Evolutionary conservation across 129 eudicot genomes (phyloP), one percentile per base, ranked within the genome.

Genomic region (Pseudognaphalium luteoalbum): DNA sequence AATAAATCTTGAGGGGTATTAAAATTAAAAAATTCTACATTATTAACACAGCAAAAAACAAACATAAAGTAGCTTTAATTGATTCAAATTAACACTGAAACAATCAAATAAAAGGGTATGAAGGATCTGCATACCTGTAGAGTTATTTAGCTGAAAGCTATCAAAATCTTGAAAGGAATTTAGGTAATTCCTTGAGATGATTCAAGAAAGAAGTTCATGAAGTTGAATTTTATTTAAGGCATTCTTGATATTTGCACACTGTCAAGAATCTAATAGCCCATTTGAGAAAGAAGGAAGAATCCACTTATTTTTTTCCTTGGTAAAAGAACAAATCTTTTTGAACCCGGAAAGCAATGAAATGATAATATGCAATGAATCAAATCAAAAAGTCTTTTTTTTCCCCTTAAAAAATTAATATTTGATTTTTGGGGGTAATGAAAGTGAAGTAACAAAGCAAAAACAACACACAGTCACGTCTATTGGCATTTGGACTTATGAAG

Each of bases 111-210:
- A 66, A 73, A 65, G 52, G 61, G 68, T 33, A 54, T 54, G 68
- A 66, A 37, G 66, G 75, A 73, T 73, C 64, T 22, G 14, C 70
- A 58, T 30, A 77, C 72, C 73, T 62, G 34, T 52, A 74, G 66
- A 58, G 56, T 9, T 54, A 50, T 7, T 66, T 32, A 51, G 54
- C 35, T 75, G 44, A 39, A 30, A 78, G 70, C 81, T 76, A 39
- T 28, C 66, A 54, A 39, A 54, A 32, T 66, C 78, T 71, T 79
- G 32, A 16, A 60, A 60, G 67, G 61, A 57, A 22, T 75, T 78
- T 81, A 87, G 61, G 88, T 87, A 76, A 89, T 85, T 77, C 86
- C 88, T 81, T 89, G 88, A 63, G 90, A 85, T 71, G 85, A 75
- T 71, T 59, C 75, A 17, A 76, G 76, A 80, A 78, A 72, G 71